Evolutionary conservation across 2,329 filamentous ascomycete genomes (phyloP).

Genomic region (Exserohilum rostratum): DNA sequence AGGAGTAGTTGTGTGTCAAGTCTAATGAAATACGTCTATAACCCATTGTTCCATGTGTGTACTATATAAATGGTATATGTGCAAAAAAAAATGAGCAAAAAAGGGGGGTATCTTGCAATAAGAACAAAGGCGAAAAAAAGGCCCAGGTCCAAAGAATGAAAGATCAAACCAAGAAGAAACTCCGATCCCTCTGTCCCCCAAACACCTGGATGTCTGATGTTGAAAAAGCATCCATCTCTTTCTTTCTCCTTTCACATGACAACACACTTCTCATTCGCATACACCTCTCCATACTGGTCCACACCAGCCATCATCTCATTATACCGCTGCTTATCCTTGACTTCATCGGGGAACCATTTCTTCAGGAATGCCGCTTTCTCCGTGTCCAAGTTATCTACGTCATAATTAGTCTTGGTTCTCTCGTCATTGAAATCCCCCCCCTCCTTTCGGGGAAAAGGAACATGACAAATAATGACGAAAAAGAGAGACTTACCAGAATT

Average conservation of each 20-base stretch:
- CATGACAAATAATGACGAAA: slow-evolving; percentile 1
- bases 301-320: slow-evolving; percentile 78
- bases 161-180: not conserved
- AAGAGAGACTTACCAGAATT: slow-evolving; percentile 61
- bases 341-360: slow-evolving; percentile 79
- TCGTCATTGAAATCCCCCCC: no score
- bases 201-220: no score
- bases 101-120: not conserved
- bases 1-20: no score
- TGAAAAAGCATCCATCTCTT: not conserved
- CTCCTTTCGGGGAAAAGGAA: no score
- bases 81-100: not conserved
- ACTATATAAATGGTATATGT: not conserved
- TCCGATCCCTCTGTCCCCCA: not conserved
- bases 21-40: no score
- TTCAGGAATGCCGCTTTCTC: slow-evolving; percentile 72
- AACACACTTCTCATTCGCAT: slow-evolving; percentile 62
- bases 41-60: no score
- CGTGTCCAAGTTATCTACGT: slow-evolving; percentile 70
- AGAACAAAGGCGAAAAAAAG: not conserved
- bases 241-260: slow-evolving; percentile 59
- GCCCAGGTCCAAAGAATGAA: not conserved
- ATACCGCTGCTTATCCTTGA: slow-evolving; percentile 62
- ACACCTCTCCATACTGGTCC: slow-evolving; percentile 72
- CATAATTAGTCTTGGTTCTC: not conserved